Base-by-base conservation (phyloP, 371 early-diverging fungal genomes). In the Phascolomyces articulosus region DNA sequence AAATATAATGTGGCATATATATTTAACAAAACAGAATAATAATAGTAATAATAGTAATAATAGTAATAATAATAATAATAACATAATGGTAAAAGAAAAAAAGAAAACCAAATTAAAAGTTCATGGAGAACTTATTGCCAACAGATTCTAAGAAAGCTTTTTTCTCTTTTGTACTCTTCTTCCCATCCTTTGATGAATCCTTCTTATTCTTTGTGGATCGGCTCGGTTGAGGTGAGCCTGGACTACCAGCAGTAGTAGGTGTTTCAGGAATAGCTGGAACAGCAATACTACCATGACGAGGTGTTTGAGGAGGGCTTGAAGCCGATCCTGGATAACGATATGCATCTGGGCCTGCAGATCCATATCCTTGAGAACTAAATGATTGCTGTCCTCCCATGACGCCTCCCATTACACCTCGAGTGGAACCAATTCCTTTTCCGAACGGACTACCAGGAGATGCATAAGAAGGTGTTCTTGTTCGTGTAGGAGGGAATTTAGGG, bases 61-160 rank as follows among this genome's bases (percentile, higher is more conserved):
- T 34, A 34, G 34, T 34, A 2, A 34, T 34, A 11, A 9, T n/a
- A 9, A 34, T 34, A 34, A 34, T 34, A 9, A 34, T 34, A 34
- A 34, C 6, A 34, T 34, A 34, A 34, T 9, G 1, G 11, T 1
- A 9, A 34, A 34, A 11, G 11, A 34, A 34, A 9, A 34, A 11
- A 6, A 34, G 11, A 2, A 34, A 34, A 34, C 8, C 16, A 47
- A 44, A 62, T 55, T 62, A 51, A 55, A 62, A 62, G 44, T 31
- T 62, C 40, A 73, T 68, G 23, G 75, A 72, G 18, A 75, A 70
- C 53, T 76, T 76, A n/a, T 70, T 78, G 29, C 79, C 74, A 58
- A 73, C 71, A 20, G 73, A 68, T 58, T 70, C 75, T 54, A 78
- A 70, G 57, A 76, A 74, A 0, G 79, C 69, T 58, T 75, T 79